phyloP scores from a whole-genome alignment of 805 yeast genomes.

The Schizosaccharomyces osmophilus region DNA sequence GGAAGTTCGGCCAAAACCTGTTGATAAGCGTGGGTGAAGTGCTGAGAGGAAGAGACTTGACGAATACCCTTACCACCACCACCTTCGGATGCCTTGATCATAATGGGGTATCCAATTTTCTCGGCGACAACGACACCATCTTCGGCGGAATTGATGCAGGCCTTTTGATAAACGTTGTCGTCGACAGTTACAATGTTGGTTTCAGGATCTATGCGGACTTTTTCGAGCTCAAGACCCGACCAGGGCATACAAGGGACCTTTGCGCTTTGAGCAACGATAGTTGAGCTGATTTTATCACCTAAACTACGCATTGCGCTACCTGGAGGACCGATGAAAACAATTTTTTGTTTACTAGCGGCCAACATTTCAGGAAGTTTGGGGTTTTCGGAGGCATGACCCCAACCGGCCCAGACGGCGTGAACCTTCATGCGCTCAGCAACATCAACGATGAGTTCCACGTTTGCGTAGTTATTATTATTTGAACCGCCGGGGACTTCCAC shows the following conservation, averaged over 20 bases:
- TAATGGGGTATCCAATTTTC: constrained; percentile 86
- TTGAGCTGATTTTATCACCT: constrained; percentile 93
- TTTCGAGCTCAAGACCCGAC: constrained; percentile 94
- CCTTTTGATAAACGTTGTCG: constrained; percentile 60
- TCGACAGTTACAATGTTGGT: constrained; percentile 73
- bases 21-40: constrained; percentile 50
- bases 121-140: constrained; percentile 74
- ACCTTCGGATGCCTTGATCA: constrained; percentile 99
- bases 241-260: constrained; percentile 96
- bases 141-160: constrained; percentile 67
- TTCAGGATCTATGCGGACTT: constrained; percentile 41
- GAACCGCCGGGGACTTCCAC: constrained; percentile 98
- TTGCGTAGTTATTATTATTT: constrained; percentile 93
- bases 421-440: constrained; percentile 89
- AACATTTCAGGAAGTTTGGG: constrained; percentile 80
- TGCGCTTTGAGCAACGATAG: constrained; percentile 98
- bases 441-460: constrained; percentile 89
- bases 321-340: constrained; percentile 94
- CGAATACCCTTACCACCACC: constrained; percentile 99
- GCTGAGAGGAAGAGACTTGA: constrained; percentile 67
- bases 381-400: constrained; percentile 99
- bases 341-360: constrained; percentile 76
- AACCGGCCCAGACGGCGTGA: constrained; percentile 99
- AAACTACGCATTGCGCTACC: constrained; percentile 98
- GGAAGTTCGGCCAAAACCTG: constrained; percentile 97